A percentile compares a stretch with the other conserved stretches of the same genome.
Evolutionary conservation across 1,284 basidiomycete genomes (phyloP).

Genomic region (Meripilus lineatus): DNA sequence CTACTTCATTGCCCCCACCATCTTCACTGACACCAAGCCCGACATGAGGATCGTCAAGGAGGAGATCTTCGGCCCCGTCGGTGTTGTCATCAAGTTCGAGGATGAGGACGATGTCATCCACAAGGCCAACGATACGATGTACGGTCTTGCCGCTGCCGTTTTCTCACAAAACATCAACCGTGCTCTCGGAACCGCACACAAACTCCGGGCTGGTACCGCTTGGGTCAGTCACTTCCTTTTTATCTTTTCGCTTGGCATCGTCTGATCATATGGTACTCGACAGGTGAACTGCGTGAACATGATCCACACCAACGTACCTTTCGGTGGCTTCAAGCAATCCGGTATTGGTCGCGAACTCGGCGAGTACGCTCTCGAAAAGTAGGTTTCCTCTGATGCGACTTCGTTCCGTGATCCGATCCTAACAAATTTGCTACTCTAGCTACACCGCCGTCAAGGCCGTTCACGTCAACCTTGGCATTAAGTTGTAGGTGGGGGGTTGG

Average conservation of each 20-base stretch:
- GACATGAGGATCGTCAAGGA: conserved; percentile 87
- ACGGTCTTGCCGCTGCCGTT: conserved; percentile 79
- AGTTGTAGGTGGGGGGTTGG: no score
- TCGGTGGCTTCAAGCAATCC: conserved; percentile 86
- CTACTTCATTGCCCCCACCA: conserved; percentile 78
- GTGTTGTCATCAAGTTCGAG: conserved; percentile 70
- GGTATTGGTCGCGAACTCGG: conserved; percentile 85
- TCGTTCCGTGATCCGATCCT: conserved; percentile 5
- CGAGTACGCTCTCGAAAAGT: conserved; percentile 72
- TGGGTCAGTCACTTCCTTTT: conserved; percentile 39
- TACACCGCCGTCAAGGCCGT: conserved; percentile 85
- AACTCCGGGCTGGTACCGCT: conserved; percentile 78
- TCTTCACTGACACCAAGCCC: conserved; percentile 76
- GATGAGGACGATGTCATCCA: conserved; percentile 60
- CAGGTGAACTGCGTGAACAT: conserved; percentile 75
- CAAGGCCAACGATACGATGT: conserved; percentile 81
- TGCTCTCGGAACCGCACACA: conserved; percentile 72
- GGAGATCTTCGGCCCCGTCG: conserved; percentile 90
- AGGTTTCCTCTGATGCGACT: conserved; percentile 19
- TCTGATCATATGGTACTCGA: conserved; percentile 3
- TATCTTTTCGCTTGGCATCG: conserved; percentile 6
- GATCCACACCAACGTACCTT: conserved; percentile 64
- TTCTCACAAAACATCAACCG: conserved; percentile 79
- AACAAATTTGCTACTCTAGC: conserved; percentile 35
- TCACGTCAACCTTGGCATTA: conserved; percentile 74